phyloP scores from a whole-genome alignment of 805 yeast genomes.

The Candida coleopterorum region DNA sequence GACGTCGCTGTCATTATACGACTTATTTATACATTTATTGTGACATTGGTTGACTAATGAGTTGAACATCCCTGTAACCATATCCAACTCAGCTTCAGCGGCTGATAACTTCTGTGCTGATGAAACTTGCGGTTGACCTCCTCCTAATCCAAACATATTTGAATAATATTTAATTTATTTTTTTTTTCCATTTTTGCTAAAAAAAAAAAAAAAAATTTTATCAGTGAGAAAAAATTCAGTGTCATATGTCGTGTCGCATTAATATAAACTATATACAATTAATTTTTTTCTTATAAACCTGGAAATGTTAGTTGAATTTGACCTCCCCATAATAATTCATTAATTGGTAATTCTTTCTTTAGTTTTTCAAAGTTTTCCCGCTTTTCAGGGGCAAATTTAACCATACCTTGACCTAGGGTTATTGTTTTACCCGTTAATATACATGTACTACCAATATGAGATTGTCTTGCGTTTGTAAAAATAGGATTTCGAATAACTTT shows the following conservation, averaged over 20 bases:
- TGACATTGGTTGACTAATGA: slow-evolving; percentile 85
- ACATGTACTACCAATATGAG: slow-evolving; percentile 27
- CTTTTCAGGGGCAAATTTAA: slow-evolving; percentile 28
- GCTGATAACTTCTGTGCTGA: slow-evolving; percentile 77
- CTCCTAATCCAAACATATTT: slow-evolving; percentile 72
- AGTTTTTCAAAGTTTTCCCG: slow-evolving; percentile 20
- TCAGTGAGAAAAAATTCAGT: no score
- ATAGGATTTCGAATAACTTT: slow-evolving; percentile 14
- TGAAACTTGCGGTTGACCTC: slow-evolving; percentile 65
- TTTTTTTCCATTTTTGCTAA: no score
- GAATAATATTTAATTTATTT: no score
- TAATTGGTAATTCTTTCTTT: slow-evolving; percentile 14
- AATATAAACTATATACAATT: not conserved
- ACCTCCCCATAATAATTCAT: slow-evolving; percentile 29
- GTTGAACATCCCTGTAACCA: slow-evolving; percentile 98
- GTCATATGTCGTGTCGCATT: not conserved
- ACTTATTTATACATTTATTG: slow-evolving; percentile 67
- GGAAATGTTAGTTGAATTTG: slow-evolving; percentile 35
- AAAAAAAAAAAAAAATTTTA: no score
- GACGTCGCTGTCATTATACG: slow-evolving; percentile 69
- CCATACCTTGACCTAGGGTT: slow-evolving; percentile 35
- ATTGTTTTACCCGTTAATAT: slow-evolving; percentile 31
- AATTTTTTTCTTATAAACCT: slow-evolving; percentile 16
- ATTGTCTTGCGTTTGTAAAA: slow-evolving; percentile 25
- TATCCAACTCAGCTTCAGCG: slow-evolving; percentile 95